Conservation (phyloP, 2,329 filamentous ascomycete genomes). For the Paramyrothecium roridum region DNA sequence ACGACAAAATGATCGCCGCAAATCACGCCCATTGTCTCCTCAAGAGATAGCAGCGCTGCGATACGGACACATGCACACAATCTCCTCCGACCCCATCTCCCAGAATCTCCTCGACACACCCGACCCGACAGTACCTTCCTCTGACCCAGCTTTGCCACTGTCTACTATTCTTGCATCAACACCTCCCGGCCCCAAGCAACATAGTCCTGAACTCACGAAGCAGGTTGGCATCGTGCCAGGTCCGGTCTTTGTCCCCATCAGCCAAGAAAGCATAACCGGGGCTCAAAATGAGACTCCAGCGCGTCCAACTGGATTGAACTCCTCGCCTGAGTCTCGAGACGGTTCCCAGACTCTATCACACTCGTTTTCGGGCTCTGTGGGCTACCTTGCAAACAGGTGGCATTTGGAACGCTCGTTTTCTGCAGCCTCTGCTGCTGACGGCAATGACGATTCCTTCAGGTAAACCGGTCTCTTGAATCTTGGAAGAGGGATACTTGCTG, state of each 20-base stretch:
- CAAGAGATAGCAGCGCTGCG: conserved; percentile 68
- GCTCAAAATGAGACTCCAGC: background rate
- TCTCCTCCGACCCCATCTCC: conserved; percentile 42
- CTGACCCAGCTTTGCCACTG: conserved; percentile 21
- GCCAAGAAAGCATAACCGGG: background rate
- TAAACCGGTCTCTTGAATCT: conserved; percentile 23
- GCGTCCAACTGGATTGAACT: conserved; percentile 4
- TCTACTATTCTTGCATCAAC: conserved; percentile 12
- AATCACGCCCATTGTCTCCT: conserved; percentile 76
- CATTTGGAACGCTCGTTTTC: conserved; percentile 51
- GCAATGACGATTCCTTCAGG: conserved; percentile 42
- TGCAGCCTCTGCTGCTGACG: conserved; percentile 40
- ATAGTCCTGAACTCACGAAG: conserved; percentile 1
- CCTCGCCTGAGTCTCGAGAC: conserved; percentile 23
- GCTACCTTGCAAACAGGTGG: conserved; percentile 56
- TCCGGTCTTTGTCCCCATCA: background rate
- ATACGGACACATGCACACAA: conserved; percentile 50
- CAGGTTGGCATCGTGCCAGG: background rate
- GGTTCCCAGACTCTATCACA: conserved; percentile 27
- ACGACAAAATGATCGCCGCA: conserved; percentile 86
- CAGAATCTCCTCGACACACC: conserved; percentile 19
- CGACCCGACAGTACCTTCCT: conserved; percentile 20
- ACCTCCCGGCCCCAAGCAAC: conserved; percentile 13
- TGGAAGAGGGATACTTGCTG: conserved; percentile 1
- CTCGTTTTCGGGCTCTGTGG: conserved; percentile 40